Evolutionary conservation across 2,329 filamentous ascomycete species (phyloP).

Genomic region (Aspergillus bombycis): DNA sequence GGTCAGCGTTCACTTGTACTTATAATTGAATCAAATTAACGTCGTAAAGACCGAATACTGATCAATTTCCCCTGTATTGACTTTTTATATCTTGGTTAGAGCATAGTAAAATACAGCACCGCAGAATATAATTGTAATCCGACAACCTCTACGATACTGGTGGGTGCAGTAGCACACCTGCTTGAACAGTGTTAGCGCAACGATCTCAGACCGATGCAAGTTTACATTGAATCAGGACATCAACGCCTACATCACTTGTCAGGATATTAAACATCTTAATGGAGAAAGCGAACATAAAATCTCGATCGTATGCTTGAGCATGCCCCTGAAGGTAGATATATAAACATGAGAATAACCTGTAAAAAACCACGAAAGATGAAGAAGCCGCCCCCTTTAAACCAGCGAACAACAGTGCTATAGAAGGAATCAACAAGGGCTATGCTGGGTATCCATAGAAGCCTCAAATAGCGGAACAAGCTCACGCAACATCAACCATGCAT

Average conservation of each 20-base stretch:
- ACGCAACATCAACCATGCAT: neutral
- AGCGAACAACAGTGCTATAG: conserved; percentile 10
- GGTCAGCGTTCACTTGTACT: conserved; percentile 4
- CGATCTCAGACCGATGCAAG: neutral
- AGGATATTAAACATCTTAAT: neutral
- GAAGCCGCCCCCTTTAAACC: neutral
- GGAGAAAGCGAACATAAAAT: neutral
- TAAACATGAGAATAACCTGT: neutral
- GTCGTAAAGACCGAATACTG: neutral
- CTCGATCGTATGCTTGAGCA: conserved; percentile 14
- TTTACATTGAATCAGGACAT: neutral
- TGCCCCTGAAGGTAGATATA: neutral
- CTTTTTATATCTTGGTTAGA: neutral
- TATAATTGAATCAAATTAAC: neutral
- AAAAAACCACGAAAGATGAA: conserved; percentile 4
- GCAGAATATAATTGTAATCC: neutral
- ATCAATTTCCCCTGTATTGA: neutral
- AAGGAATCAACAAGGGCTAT: conserved; percentile 23
- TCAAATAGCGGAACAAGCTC: conserved; percentile 15
- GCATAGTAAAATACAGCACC: neutral
- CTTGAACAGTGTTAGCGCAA: neutral
- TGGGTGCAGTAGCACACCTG: neutral
- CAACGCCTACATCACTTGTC: neutral
- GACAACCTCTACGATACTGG: neutral
- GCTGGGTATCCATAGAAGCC: conserved; percentile 36